Conservation (phyloP, 1,139 yeast genomes). For the Pneumocystis wakefieldiae region DNA sequence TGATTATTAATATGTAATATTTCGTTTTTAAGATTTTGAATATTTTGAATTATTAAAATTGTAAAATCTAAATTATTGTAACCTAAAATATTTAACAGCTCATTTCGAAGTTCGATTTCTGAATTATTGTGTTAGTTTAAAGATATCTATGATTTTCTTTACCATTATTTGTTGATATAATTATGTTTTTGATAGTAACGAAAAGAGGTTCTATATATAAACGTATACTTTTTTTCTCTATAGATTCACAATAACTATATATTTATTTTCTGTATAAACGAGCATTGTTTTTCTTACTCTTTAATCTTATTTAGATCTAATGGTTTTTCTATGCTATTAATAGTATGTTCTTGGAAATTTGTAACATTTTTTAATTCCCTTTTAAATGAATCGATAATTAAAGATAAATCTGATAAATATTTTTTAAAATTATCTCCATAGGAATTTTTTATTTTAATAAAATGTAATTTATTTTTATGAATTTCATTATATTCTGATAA, state of each 20-base stretch:
- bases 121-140: not conserved
- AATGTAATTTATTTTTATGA: not conserved
- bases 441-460: not conserved
- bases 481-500: not conserved
- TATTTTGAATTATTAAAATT: conserved; percentile 45
- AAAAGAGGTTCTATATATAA: not conserved
- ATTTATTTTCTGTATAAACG: not conserved
- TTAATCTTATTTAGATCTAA: not conserved
- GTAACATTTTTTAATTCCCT: not conserved
- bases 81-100: conserved; percentile 65
- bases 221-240: not conserved
- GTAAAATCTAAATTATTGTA: conserved; percentile 73
- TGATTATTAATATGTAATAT: conserved; percentile 4
- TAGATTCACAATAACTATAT: not conserved
- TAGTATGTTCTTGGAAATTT: not conserved
- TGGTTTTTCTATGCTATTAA: not conserved
- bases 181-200: not conserved
- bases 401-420: not conserved
- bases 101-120: conserved; percentile 52
- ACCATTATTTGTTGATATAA: not conserved
- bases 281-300: not conserved
- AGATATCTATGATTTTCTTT: not conserved
- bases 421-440: not conserved
- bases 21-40: conserved; percentile 22
- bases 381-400: not conserved